Evolutionary conservation across 768 basidiomycete genomes (phyloP).

Genomic region (Hebeloma cylindrosporum): DNA sequence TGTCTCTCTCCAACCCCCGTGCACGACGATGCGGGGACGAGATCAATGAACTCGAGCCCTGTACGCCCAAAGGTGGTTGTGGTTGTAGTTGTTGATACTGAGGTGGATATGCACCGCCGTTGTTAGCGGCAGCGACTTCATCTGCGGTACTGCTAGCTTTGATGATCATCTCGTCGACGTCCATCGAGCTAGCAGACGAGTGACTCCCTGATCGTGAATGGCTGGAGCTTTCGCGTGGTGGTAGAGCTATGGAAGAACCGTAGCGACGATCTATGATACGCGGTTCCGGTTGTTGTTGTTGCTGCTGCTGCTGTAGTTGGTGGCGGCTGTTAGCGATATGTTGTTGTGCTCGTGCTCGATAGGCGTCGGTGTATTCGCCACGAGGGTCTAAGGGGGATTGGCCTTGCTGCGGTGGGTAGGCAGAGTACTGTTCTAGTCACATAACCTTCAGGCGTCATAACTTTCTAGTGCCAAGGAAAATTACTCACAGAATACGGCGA

Average conservation of each 20-base stretch:
- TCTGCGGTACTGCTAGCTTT: slow-evolving; percentile 34
- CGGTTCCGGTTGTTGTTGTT: slow-evolving; percentile 11
- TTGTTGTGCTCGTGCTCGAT: no score
- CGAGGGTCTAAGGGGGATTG: no score
- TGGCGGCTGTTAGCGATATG: slow-evolving; percentile 1
- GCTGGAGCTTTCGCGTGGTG: slow-evolving; percentile 4
- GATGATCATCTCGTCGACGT: slow-evolving; percentile 47
- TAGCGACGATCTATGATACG: slow-evolving; percentile 22
- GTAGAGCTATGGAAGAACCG: slow-evolving; percentile 10
- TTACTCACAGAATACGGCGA: no score
- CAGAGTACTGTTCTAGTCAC: no score
- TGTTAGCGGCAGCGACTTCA: slow-evolving; percentile 9
- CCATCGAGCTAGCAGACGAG: slow-evolving; percentile 37
- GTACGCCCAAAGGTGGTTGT: no score
- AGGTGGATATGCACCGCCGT: neutral
- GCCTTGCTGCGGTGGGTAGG: no score
- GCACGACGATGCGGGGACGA: no score
- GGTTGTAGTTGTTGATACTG: neutral
- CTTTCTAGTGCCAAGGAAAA: no score
- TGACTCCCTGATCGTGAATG: slow-evolving; percentile 35
- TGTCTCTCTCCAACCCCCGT: no score
- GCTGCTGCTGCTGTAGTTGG: slow-evolving; percentile 6
- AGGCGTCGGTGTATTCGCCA: no score
- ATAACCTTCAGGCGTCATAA: no score
- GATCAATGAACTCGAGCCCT: no score